Evolutionary conservation across 1,284 basidiomycete genomes (phyloP), one percentile per base, ranked within the genome.

Genomic region (Cystobasidium sp.): DNA sequence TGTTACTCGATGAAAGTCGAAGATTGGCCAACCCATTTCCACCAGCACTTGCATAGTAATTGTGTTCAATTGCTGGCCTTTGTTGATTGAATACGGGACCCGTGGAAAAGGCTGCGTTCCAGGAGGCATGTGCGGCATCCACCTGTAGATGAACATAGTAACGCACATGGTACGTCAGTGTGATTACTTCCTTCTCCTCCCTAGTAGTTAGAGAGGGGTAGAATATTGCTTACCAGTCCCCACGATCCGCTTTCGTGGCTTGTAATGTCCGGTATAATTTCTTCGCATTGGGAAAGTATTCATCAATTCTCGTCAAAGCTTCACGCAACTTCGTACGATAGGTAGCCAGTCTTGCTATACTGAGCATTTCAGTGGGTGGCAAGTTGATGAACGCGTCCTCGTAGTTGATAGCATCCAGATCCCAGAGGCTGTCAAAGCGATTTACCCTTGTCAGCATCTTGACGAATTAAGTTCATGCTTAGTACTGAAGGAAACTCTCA

Each of bases 251-350:
- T 46, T 64, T 62, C 1, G 59, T 71, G 31, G 51, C 22, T 18
- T 71, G 69, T n/a, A 71, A 46, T 16, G 58, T 62, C n/a, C 69
- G 58, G 37, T 61, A 71, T 9, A 71, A 49, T 24, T 63, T 63
- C 22, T 53, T 63, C 6, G 69, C 69, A 16, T 20, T 5, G 4
- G 69, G 69, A 31, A 71, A 71, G n/a, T 49, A 20, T 20, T 63
- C 69, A 7, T 64, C 46, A 14, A 61, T 47, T 16, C 51, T 43
- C 18, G 44, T 18, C 16, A 71, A 41, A 6, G 69, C 59, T 20
- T 53, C 61, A 1, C 31, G 20, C 7, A 71, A 39, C 46, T 64
- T 59, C 12, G 39, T 14, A 41, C 51, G 58, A 52, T 61, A 53
- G 6, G 43, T 31, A 18, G 20, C 59, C 24, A 71, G 47, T 4